Evolutionary conservation across 495 filamentous ascomycete genomes (phyloP).

Genomic region (Entonaema liquescens): DNA sequence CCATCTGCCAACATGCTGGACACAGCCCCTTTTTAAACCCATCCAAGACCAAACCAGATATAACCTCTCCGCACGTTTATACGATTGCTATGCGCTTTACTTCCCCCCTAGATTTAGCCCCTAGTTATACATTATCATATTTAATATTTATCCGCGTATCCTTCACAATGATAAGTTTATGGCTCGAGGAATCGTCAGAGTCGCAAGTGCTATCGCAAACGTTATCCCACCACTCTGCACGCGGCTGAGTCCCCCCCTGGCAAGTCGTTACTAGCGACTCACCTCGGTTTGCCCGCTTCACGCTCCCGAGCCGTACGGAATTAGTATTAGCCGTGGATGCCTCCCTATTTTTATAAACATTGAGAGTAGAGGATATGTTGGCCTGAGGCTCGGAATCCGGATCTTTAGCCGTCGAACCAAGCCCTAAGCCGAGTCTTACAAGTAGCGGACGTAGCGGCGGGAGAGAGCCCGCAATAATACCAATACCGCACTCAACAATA

Average conservation of each 20-base stretch:
- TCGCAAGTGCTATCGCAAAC: background rate
- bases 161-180: conserved; percentile 28
- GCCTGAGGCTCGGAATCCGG: background rate
- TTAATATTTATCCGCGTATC: conserved; percentile 32
- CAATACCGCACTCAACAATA: conserved; percentile 36
- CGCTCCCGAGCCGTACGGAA: background rate
- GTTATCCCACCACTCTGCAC: background rate
- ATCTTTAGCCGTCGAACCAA: background rate
- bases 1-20: too few species aligned
- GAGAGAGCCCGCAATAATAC: conserved; percentile 37
- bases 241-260: background rate
- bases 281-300: background rate
- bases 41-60: background rate
- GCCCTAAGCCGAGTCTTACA: conserved; percentile 7
- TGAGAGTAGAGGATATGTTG: background rate
- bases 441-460: conserved; percentile 30
- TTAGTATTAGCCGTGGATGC: background rate
- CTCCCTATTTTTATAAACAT: background rate
- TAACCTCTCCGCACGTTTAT: background rate
- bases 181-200: conserved; percentile 2
- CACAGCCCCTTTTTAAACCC: background rate
- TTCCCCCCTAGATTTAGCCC: background rate
- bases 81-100: background rate
- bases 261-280: conserved; percentile 17
- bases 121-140: conserved; percentile 4